A percentile compares a stretch with the other conserved stretches of the same genome.
Conservation (phyloP, 2,329 filamentous ascomycete genomes). For the Aspergillus amoenus region DNA sequence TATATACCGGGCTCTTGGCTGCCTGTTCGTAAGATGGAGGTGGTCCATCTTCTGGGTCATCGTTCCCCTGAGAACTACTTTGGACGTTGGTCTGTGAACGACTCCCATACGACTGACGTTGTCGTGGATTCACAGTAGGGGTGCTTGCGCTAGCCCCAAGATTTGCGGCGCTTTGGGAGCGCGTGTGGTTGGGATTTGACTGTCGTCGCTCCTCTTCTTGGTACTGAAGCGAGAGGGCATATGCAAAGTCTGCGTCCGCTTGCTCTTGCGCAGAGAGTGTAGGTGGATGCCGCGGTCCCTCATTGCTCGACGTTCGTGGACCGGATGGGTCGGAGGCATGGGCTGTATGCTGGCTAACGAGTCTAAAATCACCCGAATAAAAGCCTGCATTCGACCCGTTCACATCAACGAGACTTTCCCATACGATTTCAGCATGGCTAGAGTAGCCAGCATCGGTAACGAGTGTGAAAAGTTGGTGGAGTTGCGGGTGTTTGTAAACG, state of each 20-base stretch:
- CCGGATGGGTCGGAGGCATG: slow-evolving; percentile 29
- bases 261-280: slow-evolving; percentile 63
- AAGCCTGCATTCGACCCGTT: slow-evolving; percentile 80
- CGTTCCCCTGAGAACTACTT: slow-evolving; percentile 35
- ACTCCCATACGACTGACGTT: slow-evolving; percentile 17
- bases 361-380: slow-evolving; percentile 84
- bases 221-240: slow-evolving; percentile 85
- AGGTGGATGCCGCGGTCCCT: slow-evolving; percentile 17
- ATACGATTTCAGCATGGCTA: slow-evolving; percentile 85
- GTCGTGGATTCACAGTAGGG: slow-evolving; percentile 23
- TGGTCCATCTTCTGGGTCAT: slow-evolving; percentile 49
- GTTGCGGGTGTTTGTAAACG: slow-evolving; percentile 81
- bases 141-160: slow-evolving; percentile 14
- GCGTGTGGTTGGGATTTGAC: slow-evolving; percentile 10
- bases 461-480: slow-evolving; percentile 72
- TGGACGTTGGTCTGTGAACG: slow-evolving; percentile 16
- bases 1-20: slow-evolving; percentile 56
- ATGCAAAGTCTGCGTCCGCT: slow-evolving; percentile 67
- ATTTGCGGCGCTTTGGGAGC: slow-evolving; percentile 24
- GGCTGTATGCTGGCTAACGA: slow-evolving; percentile 64
- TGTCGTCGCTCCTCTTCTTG: slow-evolving; percentile 85
- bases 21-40: slow-evolving; percentile 68
- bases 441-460: slow-evolving; percentile 93
- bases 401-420: slow-evolving; percentile 89
- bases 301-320: slow-evolving; percentile 28